Evolutionary conservation across 208 protist genomes (phyloP).

Genomic region (Sergeia podlipaevii): DNA sequence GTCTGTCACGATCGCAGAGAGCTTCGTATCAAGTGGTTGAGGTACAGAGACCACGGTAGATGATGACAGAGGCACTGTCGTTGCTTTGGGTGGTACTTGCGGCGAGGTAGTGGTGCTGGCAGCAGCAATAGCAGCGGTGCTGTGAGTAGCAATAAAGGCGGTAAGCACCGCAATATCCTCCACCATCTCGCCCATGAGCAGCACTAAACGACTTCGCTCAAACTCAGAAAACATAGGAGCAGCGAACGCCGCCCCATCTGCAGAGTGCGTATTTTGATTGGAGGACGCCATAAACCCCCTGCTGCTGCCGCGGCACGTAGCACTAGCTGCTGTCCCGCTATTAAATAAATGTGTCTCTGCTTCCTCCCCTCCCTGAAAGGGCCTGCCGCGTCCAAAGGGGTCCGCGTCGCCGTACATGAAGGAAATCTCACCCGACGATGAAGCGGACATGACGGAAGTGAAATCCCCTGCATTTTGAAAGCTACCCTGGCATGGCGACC

Average conservation of each 20-base stretch:
- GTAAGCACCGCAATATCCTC: constrained; percentile 37
- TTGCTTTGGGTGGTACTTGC: neutral
- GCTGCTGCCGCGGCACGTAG: neutral
- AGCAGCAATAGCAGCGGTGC: neutral
- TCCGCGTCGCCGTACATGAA: too few relatives aligned
- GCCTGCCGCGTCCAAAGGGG: too few relatives aligned
- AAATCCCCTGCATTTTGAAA: neutral
- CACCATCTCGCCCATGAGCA: constrained; percentile 50
- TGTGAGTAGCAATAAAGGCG: constrained; percentile 15
- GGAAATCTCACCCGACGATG: too few relatives aligned
- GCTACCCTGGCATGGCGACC: too few relatives aligned
- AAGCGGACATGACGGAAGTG: neutral
- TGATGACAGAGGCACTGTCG: neutral
- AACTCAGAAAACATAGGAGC: constrained; percentile 37
- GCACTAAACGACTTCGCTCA: constrained; percentile 43
- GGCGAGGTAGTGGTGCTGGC: constrained; percentile 2
- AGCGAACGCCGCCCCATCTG: neutral
- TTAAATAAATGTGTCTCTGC: too few relatives aligned
- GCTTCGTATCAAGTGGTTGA: constrained; percentile 11
- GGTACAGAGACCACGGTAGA: neutral
- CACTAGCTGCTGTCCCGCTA: neutral
- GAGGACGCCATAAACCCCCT: neutral
- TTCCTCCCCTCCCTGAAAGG: too few relatives aligned
- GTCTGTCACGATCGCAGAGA: neutral
- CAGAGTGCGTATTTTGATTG: neutral